Evolutionary conservation across 192 early-diverging fungal genomes (phyloP).

Genomic region (Gonapodya sp.): DNA sequence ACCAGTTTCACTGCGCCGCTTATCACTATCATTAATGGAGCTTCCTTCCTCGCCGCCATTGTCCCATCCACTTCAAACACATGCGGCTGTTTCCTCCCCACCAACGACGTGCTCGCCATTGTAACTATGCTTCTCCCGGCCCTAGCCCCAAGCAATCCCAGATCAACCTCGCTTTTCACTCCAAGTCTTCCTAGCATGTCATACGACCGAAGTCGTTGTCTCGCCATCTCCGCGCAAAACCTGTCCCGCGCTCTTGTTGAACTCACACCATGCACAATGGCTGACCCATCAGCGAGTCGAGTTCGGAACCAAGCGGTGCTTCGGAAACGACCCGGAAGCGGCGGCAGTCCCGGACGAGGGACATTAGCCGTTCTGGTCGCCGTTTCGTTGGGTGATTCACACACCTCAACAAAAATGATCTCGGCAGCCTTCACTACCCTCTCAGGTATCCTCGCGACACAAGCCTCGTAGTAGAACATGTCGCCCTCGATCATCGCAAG

Average conservation of each 20-base stretch:
- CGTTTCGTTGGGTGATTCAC: neutral
- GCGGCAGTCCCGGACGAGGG: no score
- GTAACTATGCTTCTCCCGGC: neutral
- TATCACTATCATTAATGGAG: constrained; percentile 17
- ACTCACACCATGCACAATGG: constrained; percentile 4
- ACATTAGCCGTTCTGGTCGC: no score
- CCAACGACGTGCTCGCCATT: neutral
- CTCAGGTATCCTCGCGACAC: neutral
- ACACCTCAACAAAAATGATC: neutral
- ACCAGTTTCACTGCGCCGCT: constrained; percentile 15
- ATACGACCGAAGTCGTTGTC: constrained; percentile 9
- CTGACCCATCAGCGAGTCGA: constrained; percentile 1
- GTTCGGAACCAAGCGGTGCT: neutral
- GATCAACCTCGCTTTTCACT: constrained; percentile 12
- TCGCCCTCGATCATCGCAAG: neutral
- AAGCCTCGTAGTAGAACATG: neutral
- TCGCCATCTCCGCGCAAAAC: constrained; percentile 2
- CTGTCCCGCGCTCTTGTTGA: neutral
- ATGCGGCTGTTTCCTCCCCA: neutral
- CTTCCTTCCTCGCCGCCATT: constrained; percentile 19
- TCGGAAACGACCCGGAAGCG: no score
- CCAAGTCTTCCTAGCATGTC: constrained; percentile 17
- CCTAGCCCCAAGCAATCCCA: constrained; percentile 10
- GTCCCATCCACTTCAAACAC: constrained; percentile 16
- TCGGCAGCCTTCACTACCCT: neutral